Percentiles rank a stretch among this genome's conserved stretches.
phyloP scores from a whole-genome alignment of 1,139 yeast genomes.

The Suhomyces maxii region DNA sequence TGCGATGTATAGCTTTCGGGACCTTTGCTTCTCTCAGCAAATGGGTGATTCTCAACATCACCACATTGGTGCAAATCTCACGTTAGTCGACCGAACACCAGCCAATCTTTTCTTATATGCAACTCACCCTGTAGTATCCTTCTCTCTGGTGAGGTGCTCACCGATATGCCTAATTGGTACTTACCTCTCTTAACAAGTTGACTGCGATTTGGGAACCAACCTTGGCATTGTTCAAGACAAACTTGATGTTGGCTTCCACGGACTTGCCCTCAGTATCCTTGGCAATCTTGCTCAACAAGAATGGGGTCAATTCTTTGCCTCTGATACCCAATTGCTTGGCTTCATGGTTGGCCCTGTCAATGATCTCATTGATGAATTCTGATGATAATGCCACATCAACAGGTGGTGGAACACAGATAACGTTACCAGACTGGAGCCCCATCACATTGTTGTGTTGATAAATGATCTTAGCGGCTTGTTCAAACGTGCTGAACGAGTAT shows the following conservation, averaged over 20 bases:
- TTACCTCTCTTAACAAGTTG: conserved; percentile 43
- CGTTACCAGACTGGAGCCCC: conserved; percentile 62
- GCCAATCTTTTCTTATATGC: too few relatives aligned
- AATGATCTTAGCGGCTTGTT: conserved; percentile 64
- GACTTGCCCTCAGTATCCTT: conserved; percentile 67
- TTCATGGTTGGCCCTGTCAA: conserved; percentile 56
- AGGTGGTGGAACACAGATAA: conserved; percentile 86
- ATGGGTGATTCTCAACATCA: too few relatives aligned
- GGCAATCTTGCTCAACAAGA: conserved; percentile 64
- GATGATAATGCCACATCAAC: conserved; percentile 57
- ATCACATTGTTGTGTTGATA: conserved; percentile 51
- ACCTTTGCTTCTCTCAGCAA: too few relatives aligned
- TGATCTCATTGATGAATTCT: conserved; percentile 52
- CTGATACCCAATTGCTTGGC: conserved; percentile 54
- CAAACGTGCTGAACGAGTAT: conserved; percentile 52
- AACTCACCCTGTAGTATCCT: too few relatives aligned
- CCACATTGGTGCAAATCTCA: too few relatives aligned
- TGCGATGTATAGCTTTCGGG: too few relatives aligned
- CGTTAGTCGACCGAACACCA: too few relatives aligned
- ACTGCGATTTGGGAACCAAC: conserved; percentile 69
- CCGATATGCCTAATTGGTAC: neutral
- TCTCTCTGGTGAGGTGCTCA: too few relatives aligned
- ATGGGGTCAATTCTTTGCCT: conserved; percentile 84
- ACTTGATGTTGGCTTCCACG: conserved; percentile 67
- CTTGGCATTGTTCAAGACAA: conserved; percentile 75